These are phyloP conservation scores for Ophiosphaerella herpotricha DNA, from an alignment of 2,329 filamentous ascomycete species.

Conservation along the genomic window DNA sequence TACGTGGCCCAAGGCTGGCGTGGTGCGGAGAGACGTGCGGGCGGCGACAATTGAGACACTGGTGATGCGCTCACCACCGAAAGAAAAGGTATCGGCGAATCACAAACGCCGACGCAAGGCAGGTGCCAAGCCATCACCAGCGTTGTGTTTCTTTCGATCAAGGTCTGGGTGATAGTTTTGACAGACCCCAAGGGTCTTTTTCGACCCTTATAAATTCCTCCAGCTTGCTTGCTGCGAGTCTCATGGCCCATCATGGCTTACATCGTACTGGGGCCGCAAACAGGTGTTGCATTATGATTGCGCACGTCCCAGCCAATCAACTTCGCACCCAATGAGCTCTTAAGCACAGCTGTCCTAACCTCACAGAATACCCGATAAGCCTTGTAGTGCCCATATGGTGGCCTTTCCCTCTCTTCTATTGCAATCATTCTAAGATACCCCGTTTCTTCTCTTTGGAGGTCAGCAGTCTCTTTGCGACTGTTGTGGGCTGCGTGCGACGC, in stretches of 20 bases:
- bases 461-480: conserved; percentile 11
- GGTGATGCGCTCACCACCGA: conserved; percentile 33
- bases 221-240: background rate
- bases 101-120: conserved; percentile 25
- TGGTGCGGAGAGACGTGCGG: conserved; percentile 40
- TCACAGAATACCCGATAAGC: conserved; percentile 18
- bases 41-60: conserved; percentile 15
- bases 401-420: conserved; percentile 21
- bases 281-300: conserved; percentile 17
- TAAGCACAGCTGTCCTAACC: conserved; percentile 46
- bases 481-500: conserved; percentile 27
- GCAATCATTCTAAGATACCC: conserved; percentile 33
- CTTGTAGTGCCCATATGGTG: conserved; percentile 25
- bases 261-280: conserved; percentile 15
- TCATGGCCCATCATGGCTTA: conserved; percentile 9
- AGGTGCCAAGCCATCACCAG: conserved; percentile 21
- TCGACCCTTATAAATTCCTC: background rate
- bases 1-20: conserved; percentile 27
- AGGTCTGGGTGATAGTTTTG: background rate
- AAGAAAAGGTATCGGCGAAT: conserved; percentile 36
- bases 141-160: conserved; percentile 6
- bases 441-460: conserved; percentile 17
- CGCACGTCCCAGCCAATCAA: conserved; percentile 40
- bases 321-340: conserved; percentile 27
- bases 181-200: background rate